Percentiles rank a stretch among this genome's conserved stretches.
Conservation (phyloP, 2,329 filamentous ascomycete species). For the Phoma sp. region DNA sequence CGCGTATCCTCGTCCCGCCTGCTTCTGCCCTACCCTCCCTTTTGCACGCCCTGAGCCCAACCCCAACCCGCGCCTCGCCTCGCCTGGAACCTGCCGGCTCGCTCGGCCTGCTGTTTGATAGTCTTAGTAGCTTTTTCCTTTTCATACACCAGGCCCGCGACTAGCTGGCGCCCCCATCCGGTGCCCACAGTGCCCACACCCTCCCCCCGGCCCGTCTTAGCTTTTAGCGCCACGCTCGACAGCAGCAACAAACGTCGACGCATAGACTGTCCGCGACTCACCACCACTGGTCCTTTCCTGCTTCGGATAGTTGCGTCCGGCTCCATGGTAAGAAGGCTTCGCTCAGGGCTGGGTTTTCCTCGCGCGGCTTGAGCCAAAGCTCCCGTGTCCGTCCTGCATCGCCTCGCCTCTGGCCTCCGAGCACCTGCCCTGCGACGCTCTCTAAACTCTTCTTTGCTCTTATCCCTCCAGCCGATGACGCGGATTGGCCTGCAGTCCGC, state of each 20-base stretch:
- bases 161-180: constrained; percentile 24
- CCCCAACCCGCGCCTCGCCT: neutral
- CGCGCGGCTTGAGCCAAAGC: constrained; percentile 41
- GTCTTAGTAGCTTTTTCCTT: constrained; percentile 6
- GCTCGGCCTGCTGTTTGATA: neutral
- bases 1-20: constrained; percentile 4
- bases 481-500: constrained; percentile 39
- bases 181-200: constrained; percentile 20
- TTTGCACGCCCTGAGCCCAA: constrained; percentile 1
- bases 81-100: constrained; percentile 8
- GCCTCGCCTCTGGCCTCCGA: constrained; percentile 37
- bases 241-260: constrained; percentile 41
- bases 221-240: constrained; percentile 33
- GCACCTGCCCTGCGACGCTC: constrained; percentile 44
- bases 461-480: constrained; percentile 42
- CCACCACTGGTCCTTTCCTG: constrained; percentile 34
- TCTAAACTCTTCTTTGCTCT: constrained; percentile 38
- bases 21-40: constrained; percentile 1
- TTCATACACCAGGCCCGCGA: constrained; percentile 14
- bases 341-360: constrained; percentile 40
- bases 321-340: constrained; percentile 46
- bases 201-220: constrained; percentile 31
- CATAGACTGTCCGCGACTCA: constrained; percentile 40
- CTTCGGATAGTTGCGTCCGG: constrained; percentile 45
- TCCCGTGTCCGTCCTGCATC: constrained; percentile 34